Evolutionary conservation across 768 basidiomycete species (phyloP), one percentile per base, ranked within the genome.

Genomic region (Boletus rufocinnamomeus): DNA sequence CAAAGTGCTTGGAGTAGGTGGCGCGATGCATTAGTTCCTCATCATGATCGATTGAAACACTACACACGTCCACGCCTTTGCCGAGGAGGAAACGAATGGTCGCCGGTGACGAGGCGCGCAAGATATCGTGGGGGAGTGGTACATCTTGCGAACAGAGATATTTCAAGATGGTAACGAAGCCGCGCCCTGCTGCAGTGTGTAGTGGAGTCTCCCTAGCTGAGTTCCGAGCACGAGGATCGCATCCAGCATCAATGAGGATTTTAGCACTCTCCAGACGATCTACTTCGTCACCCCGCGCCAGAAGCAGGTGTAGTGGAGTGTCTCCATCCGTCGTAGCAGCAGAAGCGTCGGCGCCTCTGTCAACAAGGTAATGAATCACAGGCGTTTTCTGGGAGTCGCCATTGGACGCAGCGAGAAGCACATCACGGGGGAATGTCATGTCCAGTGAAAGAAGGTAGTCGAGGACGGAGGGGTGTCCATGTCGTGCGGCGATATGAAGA

Each of bases 241-340:
- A 56, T 30, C 60, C 60, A 13, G 52, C 61, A 6, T 49, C 35
- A 8, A 62, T 2, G 1, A 62, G 60, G 8, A 62, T 23, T 38
- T 41, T 11, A 21, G 37, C 32, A 43, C 51, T 11, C 2, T 43
- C 52, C 14, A 55, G 9, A 6, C 3, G 3, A 32, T 40, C 23
- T 8, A 8, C 2, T 27, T 40, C 9, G 0, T 17, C 16, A 2
- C 38, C n/a, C 27, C 2, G 0, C 10, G 9, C 3, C 0, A 25
- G 10, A 13, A 47, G 21, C 17, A 35, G 21, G 27, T 51, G 54
- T 8, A 51, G 11, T 9, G 21, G 48, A 19, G 47, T 50, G 27
- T 56, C 27, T 21, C 54, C 47, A 9, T 48, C 3, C 4, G 16
- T 9, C 23, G 45, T 40, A 19, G 32, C 11, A 32, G 21, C 57